Evolutionary conservation across 257 asterid genomes (phyloP).

Genomic region (Henckelia pumila): DNA sequence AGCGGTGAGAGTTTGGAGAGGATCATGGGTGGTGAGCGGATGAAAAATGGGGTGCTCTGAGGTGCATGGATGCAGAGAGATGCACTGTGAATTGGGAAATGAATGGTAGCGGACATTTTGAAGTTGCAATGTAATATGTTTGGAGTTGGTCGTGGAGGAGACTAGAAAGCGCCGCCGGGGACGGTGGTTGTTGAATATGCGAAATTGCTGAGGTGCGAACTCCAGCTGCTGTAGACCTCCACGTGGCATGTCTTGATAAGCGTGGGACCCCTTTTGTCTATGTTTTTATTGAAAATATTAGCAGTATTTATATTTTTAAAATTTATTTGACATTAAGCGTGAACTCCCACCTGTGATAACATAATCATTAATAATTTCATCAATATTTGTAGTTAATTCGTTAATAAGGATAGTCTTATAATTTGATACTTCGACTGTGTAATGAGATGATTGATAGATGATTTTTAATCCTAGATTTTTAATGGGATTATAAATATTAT

Average conservation of each 20-base stretch:
- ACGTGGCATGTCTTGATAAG: slow-evolving; percentile 37
- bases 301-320: no score
- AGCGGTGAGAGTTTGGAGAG: slow-evolving; percentile 40
- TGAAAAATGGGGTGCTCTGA: slow-evolving; percentile 34
- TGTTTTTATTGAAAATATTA: no score
- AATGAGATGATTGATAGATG: no score
- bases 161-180: slow-evolving; percentile 54
- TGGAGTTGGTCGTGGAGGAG: slow-evolving; percentile 39
- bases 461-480: no score
- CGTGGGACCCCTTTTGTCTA: background rate
- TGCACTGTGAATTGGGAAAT: slow-evolving; percentile 30
- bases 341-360: no score
- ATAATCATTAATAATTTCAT: no score
- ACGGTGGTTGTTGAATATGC: slow-evolving; percentile 26
- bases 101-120: slow-evolving; percentile 46
- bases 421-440: no score
- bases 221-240: slow-evolving; percentile 15
- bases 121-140: background rate
- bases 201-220: slow-evolving; percentile 9
- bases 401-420: no score
- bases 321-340: no score
- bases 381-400: no score
- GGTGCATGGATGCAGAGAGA: slow-evolving; percentile 55
- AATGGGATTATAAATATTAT: no score
- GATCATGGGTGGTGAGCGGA: slow-evolving; percentile 49